Conservation (phyloP, 345 rosid genomes). For the Bruguiera sexangula region DNA sequence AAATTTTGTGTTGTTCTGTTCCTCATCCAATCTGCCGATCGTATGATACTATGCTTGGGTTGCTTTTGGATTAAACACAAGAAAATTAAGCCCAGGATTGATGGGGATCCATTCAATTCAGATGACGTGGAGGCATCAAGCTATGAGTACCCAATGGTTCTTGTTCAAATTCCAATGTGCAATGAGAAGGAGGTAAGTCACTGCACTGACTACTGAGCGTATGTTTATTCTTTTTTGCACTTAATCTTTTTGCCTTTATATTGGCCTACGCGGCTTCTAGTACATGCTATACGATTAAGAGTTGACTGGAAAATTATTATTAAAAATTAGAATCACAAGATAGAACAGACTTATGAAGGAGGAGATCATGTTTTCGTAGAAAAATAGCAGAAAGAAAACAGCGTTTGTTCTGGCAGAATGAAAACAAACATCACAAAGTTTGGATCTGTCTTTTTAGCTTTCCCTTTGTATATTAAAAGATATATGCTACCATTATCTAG, state of each 20-base stretch:
- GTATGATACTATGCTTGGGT: conserved; percentile 66
- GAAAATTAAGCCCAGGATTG: conserved; percentile 60
- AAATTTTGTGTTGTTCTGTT: conserved; percentile 64
- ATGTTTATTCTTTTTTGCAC: background rate
- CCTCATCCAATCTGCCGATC: conserved; percentile 73
- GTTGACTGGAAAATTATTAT: background rate
- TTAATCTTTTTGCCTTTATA: conserved; percentile 2
- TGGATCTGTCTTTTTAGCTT: conserved; percentile 12
- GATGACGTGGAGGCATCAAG: conserved; percentile 53
- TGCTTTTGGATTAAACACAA: conserved; percentile 79
- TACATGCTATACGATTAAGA: background rate
- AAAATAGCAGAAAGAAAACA: too few species aligned
- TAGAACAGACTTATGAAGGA: background rate
- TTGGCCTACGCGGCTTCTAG: background rate
- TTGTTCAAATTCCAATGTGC: conserved; percentile 88
- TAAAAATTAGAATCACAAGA: too few species aligned
- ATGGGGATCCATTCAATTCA: conserved; percentile 50
- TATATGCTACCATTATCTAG: background rate
- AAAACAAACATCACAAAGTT: background rate
- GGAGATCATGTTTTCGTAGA: background rate
- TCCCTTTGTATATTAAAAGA: background rate
- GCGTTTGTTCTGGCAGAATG: background rate
- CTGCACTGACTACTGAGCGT: background rate
- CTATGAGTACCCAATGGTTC: conserved; percentile 68
- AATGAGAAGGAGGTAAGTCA: conserved; percentile 71